Evolutionary conservation across 352 stramenopile species (phyloP), one percentile per base, ranked within the genome.

Genomic region (Peronospora tabacina): DNA sequence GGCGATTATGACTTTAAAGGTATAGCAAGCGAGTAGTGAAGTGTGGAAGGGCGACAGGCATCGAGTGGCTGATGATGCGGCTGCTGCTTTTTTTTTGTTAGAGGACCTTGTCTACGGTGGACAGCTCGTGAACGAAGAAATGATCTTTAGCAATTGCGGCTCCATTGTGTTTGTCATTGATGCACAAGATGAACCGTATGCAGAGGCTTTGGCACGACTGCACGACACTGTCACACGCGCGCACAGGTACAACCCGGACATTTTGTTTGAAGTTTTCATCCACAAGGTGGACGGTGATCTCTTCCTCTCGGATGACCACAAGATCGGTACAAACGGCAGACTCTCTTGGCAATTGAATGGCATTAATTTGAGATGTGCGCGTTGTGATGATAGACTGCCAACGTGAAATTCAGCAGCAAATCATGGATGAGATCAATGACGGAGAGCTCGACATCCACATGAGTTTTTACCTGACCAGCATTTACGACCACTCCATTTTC

Each of bases 281-380:
- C 96, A 99, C 85, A 98, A 98, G 68, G 95, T 99, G 7, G 96
- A 99, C 64, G 96, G 96, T 26, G 96, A 99, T 57, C 65, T 98
- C 5, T 98, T 99, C 68, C 75, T 99, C 19, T 97, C 85, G 43
- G 95, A 98, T 57, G 96, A 99, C 69, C 91, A 97, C 66, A 98
- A 99, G 70, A 97, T 98, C 44, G 96, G 75, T 87, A 56, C 19
- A 58, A 19, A 44, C 8, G 10, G 29, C 11, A 35, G 5, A 11
- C 5, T 13, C 16, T 37, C 2, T 37, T 3, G 7, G 7, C 28
- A 32, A 12, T 32, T 32, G 28, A 32, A 32, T 32, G 28, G 10
- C 28, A 12, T 32, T 41, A 42, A 11, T 7, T 3, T 13, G 12
- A 8, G 6, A n/a, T 29, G 32, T n/a, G 22, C 24, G 26, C 7